Evolutionary conservation across 2,329 filamentous ascomycete species (phyloP).

Genomic region (Calonectria pseudoturangicola): DNA sequence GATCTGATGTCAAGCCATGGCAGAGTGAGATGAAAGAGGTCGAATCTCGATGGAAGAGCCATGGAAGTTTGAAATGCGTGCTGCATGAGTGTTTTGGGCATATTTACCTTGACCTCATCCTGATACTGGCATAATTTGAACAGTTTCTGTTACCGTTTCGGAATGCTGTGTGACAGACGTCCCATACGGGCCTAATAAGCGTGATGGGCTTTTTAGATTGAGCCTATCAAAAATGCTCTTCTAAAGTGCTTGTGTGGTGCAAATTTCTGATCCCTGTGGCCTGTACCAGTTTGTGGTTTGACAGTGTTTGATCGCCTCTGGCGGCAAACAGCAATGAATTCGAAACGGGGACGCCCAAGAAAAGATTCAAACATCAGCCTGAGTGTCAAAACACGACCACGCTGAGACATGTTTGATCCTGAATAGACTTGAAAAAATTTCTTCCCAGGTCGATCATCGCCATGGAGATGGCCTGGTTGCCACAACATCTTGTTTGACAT

Average conservation of each 20-base stretch:
- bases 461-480: neutral
- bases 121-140: no score
- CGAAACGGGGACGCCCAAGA: neutral
- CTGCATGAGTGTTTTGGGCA: no score
- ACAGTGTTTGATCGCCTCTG: neutral
- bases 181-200: no score
- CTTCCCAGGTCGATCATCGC: neutral
- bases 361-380: neutral
- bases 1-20: neutral
- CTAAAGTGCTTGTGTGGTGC: no score
- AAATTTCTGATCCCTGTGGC: no score
- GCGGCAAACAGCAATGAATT: conserved; percentile 10
- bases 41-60: neutral
- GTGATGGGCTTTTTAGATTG: no score
- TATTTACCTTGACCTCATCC: no score
- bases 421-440: neutral
- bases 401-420: neutral
- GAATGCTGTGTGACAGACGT: no score
- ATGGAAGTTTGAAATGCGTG: no score
- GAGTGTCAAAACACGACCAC: neutral
- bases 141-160: no score
- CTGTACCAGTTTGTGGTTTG: neutral
- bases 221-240: no score
- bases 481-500: neutral
- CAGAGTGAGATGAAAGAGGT: neutral